A percentile compares a stretch with the other conserved stretches of the same genome.
phyloP scores from a whole-genome alignment of 805 yeast species.

The Spathaspora gorwiae region DNA sequence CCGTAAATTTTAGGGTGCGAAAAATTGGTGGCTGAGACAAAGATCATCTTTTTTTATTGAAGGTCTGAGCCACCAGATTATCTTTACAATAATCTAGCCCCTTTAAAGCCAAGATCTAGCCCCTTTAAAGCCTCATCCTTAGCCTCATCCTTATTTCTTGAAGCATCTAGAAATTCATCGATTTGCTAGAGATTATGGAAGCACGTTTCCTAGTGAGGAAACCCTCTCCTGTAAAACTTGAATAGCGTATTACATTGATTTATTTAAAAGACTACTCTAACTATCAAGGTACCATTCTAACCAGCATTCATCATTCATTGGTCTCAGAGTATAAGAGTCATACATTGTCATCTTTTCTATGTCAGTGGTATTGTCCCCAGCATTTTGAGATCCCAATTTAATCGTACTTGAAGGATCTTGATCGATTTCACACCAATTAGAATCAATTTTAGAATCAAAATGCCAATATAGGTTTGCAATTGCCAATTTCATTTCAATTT shows the following conservation, averaged over 20 bases:
- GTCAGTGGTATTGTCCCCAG: constrained; percentile 26
- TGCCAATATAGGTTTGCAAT: constrained; percentile 52
- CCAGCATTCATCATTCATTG: constrained; percentile 51
- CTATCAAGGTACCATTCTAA: constrained; percentile 28
- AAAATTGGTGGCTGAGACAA: no score
- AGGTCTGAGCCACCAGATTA: no score
- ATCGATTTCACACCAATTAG: constrained; percentile 40
- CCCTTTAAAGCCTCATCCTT: no score
- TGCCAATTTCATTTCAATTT: constrained; percentile 59
- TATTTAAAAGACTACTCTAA: background rate
- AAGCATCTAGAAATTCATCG: no score
- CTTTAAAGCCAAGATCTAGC: no score
- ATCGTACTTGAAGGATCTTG: constrained; percentile 9
- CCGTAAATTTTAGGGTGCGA: no score
- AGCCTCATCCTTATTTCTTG: no score
- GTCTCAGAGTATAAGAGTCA: constrained; percentile 54
- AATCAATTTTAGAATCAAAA: constrained; percentile 34
- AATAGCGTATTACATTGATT: background rate
- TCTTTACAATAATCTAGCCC: no score
- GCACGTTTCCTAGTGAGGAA: no score
- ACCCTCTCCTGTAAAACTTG: background rate
- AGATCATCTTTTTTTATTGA: no score
- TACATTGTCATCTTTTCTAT: constrained; percentile 51
- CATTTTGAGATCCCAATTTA: constrained; percentile 11
- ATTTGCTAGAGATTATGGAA: no score